phyloP scores from a whole-genome alignment of 306 rosid species.

The Citrullus colocynthis region DNA sequence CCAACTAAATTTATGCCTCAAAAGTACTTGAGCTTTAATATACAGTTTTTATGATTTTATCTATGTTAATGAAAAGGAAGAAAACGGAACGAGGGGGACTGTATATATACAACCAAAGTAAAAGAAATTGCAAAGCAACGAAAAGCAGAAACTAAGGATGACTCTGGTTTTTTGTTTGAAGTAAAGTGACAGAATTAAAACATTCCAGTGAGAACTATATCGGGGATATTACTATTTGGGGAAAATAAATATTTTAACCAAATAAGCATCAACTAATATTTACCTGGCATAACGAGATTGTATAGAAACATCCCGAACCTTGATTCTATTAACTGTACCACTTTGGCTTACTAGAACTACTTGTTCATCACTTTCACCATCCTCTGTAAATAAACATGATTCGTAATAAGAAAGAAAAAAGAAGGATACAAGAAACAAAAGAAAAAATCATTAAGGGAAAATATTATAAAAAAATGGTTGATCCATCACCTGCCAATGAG shows the following conservation, averaged over 20 bases:
- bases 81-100: background rate
- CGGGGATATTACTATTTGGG: background rate
- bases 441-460: background rate
- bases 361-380: conserved; percentile 98
- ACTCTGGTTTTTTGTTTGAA: too few relatives aligned
- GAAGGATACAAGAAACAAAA: background rate
- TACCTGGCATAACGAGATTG: conserved; percentile 97
- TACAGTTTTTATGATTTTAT: background rate
- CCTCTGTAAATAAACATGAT: conserved; percentile 32
- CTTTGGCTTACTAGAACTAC: conserved; percentile 95
- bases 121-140: background rate
- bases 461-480: background rate
- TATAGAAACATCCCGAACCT: conserved; percentile 88
- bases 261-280: background rate
- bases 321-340: conserved; percentile 90
- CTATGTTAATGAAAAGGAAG: background rate
- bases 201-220: background rate
- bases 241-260: background rate
- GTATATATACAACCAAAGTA: background rate
- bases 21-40: background rate
- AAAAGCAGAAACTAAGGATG: background rate
- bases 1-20: background rate
- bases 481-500: conserved; percentile 55
- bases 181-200: too few relatives aligned
- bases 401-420: background rate